A percentile compares a stretch with the other conserved stretches of the same genome.
These are phyloP conservation scores for Phialophora tarda DNA, from an alignment of 2,329 filamentous ascomycete species.

Conservation along the genomic window DNA sequence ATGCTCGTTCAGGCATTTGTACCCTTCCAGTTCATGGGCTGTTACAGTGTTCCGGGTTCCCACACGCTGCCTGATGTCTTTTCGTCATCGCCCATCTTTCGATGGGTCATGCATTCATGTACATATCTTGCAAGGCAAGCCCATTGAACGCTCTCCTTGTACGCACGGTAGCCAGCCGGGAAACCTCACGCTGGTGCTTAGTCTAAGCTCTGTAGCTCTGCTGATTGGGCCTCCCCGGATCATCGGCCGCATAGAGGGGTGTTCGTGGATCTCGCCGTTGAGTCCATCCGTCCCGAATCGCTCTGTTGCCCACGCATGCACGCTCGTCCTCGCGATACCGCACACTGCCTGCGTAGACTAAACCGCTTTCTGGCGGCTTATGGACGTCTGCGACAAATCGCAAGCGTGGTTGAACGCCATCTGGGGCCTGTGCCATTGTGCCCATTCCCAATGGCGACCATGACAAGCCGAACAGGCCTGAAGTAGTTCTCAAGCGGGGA, in stretches of 20 bases:
- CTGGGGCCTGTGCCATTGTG: not conserved
- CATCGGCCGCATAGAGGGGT: not conserved
- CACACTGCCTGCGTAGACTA: conserved; percentile 2
- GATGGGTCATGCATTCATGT: not conserved
- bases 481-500: not conserved
- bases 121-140: not conserved
- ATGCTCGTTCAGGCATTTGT: not conserved
- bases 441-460: not conserved
- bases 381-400: conserved; percentile 1
- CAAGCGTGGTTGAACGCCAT: not conserved
- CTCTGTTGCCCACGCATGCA: not conserved
- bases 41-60: not conserved
- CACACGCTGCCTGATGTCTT: not conserved
- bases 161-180: not conserved
- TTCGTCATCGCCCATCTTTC: not conserved
- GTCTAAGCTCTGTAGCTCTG: not conserved
- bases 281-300: conserved; percentile 11
- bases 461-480: not conserved
- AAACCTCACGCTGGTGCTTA: not conserved
- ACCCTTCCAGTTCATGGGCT: not conserved
- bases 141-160: not conserved
- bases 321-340: not conserved
- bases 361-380: not conserved
- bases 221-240: not conserved
- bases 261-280: conserved; percentile 19